Percentiles rank a stretch among this genome's conserved stretches.
These are phyloP conservation scores for Globisporangium camurandrum DNA, from an alignment of 352 stramenopile genomes.

Conservation along the genomic window DNA sequence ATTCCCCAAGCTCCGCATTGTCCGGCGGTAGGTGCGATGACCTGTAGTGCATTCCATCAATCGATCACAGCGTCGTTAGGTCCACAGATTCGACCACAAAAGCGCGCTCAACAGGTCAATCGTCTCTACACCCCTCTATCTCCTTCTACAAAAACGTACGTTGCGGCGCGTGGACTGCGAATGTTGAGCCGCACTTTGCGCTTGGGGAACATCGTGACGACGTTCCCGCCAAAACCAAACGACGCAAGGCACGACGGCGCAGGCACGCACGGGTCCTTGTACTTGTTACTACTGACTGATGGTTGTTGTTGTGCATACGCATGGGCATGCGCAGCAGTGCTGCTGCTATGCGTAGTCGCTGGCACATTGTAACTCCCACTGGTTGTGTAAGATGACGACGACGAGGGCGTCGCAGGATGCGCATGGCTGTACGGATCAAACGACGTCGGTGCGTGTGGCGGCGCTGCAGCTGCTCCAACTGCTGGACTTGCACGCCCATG, in stretches of 20 bases:
- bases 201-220: conserved; percentile 87
- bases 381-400: too few species aligned
- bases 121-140: too few species aligned
- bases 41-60: conserved; percentile 24
- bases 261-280: conserved; percentile 75
- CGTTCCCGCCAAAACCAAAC: conserved; percentile 84
- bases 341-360: conserved; percentile 4
- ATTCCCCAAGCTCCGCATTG: conserved; percentile 39
- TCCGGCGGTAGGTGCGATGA: conserved; percentile 50
- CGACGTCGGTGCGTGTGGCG: not conserved
- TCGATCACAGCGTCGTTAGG: too few species aligned
- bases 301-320: conserved; percentile 4
- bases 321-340: not conserved
- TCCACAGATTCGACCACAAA: too few species aligned
- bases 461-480: not conserved
- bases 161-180: conserved; percentile 50
- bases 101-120: too few species aligned
- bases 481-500: not conserved
- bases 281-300: conserved; percentile 46
- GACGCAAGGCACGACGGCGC: conserved; percentile 67
- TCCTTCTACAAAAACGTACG: too few species aligned
- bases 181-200: conserved; percentile 74
- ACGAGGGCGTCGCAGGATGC: not conserved
- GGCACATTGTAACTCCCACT: too few species aligned
- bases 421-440: too few species aligned